Conservation (phyloP, 2,329 filamentous ascomycete species). For the Cercospora sp. region DNA sequence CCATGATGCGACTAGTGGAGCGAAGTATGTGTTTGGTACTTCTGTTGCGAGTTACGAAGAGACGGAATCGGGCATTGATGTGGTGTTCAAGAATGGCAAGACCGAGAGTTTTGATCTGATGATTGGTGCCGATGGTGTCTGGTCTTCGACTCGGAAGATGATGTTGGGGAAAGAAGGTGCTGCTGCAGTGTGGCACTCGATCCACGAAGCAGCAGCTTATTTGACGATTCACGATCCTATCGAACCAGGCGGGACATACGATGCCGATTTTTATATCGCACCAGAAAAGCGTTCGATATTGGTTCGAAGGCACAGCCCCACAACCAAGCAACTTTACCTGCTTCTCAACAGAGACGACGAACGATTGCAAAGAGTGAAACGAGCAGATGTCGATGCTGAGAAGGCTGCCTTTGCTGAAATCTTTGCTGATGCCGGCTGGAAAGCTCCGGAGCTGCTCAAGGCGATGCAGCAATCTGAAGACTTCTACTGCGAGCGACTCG, state of each 20-base stretch:
- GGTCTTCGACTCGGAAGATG: slow-evolving; percentile 30
- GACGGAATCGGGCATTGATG: slow-evolving; percentile 4
- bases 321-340: slow-evolving; percentile 7
- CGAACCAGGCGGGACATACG: slow-evolving; percentile 7
- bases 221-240: slow-evolving; percentile 3
- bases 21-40: slow-evolving; percentile 22
- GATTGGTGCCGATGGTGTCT: slow-evolving; percentile 31
- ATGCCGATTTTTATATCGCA: slow-evolving; percentile 7
- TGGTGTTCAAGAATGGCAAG: slow-evolving; percentile 21
- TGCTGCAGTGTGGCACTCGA: slow-evolving; percentile 2
- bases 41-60: slow-evolving; percentile 13
- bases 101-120: slow-evolving; percentile 27
- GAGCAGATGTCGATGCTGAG: slow-evolving; percentile 11
- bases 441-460: slow-evolving; percentile 40
- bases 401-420: slow-evolving; percentile 29
- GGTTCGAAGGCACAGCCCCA: slow-evolving; percentile 1
- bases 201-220: slow-evolving; percentile 2
- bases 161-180: slow-evolving; percentile 24
- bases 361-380: background rate
- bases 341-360: slow-evolving; percentile 10
- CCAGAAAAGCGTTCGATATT: slow-evolving; percentile 8
- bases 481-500: slow-evolving; percentile 36
- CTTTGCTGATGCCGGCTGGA: slow-evolving; percentile 34
- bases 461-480: slow-evolving; percentile 38
- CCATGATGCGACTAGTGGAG: slow-evolving; percentile 13